Conservation (phyloP, 1,284 basidiomycete genomes). For the Ganoderma resinaceum region DNA sequence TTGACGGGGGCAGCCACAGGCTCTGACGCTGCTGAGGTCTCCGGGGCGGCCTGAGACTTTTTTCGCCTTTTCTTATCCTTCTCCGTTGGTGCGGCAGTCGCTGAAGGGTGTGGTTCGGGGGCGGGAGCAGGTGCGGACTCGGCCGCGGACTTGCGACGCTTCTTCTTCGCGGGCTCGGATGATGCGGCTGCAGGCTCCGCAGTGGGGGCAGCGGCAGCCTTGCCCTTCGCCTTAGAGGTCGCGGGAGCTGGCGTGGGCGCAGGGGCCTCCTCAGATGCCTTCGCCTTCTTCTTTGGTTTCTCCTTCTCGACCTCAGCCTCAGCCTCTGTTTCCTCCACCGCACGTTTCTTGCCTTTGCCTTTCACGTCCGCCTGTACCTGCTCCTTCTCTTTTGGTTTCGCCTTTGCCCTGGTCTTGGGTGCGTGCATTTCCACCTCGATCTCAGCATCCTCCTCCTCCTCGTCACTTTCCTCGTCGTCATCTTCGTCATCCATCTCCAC, state of each 20-base stretch:
- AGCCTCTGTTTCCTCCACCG: slow-evolving; percentile 42
- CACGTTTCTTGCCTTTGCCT: slow-evolving; percentile 48
- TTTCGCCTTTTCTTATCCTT: slow-evolving; percentile 42
- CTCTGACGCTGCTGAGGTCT: slow-evolving; percentile 30
- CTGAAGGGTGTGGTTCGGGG: slow-evolving; percentile 18
- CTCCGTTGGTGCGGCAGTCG: slow-evolving; percentile 17
- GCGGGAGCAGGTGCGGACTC: slow-evolving; percentile 5
- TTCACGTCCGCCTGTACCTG: slow-evolving; percentile 23
- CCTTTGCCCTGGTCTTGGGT: slow-evolving; percentile 23
- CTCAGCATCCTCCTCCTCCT: slow-evolving; percentile 12
- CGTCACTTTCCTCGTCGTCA: slow-evolving; percentile 36
- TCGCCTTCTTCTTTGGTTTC: slow-evolving; percentile 44
- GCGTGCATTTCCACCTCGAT: slow-evolving; percentile 25
- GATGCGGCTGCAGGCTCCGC: slow-evolving; percentile 11
- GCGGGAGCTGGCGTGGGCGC: background rate
- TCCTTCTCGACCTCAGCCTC: slow-evolving; percentile 40
- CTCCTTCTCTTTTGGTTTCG: background rate
- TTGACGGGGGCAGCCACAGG: slow-evolving; percentile 11
- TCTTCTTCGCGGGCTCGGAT: slow-evolving; percentile 32
- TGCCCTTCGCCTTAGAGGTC: slow-evolving; percentile 10
- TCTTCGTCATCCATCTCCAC: slow-evolving; percentile 40
- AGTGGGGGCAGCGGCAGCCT: slow-evolving; percentile 34
- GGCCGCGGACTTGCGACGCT: slow-evolving; percentile 32
- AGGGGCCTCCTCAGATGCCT: slow-evolving; percentile 24
- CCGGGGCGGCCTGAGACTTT: slow-evolving; percentile 16